phyloP scores from a whole-genome alignment of 805 yeast species.

The Ogataea polymorpha region DNA sequence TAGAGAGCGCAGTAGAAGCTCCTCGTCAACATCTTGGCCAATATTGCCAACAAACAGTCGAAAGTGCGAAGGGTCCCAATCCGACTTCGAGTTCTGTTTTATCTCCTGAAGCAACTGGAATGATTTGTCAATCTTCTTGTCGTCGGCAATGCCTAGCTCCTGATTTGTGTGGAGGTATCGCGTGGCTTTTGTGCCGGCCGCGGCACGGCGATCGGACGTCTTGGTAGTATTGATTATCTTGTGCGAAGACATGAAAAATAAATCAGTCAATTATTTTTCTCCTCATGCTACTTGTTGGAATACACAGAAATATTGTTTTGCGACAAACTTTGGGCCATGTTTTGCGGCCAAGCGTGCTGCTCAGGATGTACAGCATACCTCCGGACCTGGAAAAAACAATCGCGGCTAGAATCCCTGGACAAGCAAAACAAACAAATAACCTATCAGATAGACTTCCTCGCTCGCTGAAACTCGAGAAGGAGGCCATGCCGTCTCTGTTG shows the following conservation, averaged over 20 bases:
- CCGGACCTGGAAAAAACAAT: constrained; percentile 25
- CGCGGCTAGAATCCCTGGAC: constrained; percentile 55
- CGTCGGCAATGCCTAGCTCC: constrained; percentile 16
- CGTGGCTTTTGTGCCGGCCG: constrained; percentile 49
- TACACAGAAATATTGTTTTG: not conserved
- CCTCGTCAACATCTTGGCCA: constrained; percentile 64
- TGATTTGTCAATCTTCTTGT: constrained; percentile 15
- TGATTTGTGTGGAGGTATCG: constrained; percentile 38
- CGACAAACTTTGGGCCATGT: not conserved
- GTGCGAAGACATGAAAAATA: constrained; percentile 1
- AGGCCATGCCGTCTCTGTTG: constrained; percentile 59
- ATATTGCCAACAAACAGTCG: constrained; percentile 73
- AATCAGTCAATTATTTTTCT: not conserved
- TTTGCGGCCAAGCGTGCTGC: not conserved
- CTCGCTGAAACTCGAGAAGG: constrained; percentile 59
- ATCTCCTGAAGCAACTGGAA: constrained; percentile 19
- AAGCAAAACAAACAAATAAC: constrained; percentile 42
- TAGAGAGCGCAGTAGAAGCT: constrained; percentile 53
- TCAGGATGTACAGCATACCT: not conserved
- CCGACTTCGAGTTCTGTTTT: constrained; percentile 27
- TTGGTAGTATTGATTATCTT: constrained; percentile 25
- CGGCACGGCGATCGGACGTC: constrained; percentile 53
- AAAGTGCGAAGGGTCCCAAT: constrained; percentile 71
- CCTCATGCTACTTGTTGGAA: not conserved
- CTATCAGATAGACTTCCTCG: constrained; percentile 59